These are phyloP conservation scores for Plantago elongata DNA, from an alignment of 257 asterid genomes.

Conservation along the genomic window DNA sequence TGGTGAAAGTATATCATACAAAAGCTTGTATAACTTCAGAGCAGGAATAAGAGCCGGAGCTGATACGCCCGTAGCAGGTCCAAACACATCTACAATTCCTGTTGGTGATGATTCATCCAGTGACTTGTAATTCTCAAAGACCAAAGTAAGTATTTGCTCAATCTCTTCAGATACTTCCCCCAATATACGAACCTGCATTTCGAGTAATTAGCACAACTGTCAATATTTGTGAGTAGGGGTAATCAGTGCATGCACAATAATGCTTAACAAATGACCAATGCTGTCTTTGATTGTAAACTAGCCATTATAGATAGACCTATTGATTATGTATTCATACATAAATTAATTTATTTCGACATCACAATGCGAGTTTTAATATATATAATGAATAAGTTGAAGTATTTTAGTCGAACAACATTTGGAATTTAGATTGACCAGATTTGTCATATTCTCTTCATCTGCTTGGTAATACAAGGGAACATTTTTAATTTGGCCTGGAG, in stretches of 20 bases:
- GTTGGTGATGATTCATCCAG: slow-evolving; percentile 71
- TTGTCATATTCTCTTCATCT: no score
- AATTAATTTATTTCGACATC: no score
- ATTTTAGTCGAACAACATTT: no score
- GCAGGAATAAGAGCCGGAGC: slow-evolving; percentile 90
- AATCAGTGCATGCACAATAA: neutral
- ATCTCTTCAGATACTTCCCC: slow-evolving; percentile 86
- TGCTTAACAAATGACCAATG: slow-evolving; percentile 2
- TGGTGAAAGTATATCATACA: slow-evolving; percentile 68
- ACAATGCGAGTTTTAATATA: no score
- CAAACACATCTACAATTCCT: slow-evolving; percentile 61
- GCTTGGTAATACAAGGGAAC: no score
- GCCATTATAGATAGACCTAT: no score
- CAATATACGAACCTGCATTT: slow-evolving; percentile 64
- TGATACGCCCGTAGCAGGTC: slow-evolving; percentile 61
- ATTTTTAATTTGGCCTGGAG: no score
- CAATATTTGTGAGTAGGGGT: slow-evolving; percentile 17
- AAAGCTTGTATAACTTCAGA: slow-evolving; percentile 71
- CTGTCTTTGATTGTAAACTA: no score
- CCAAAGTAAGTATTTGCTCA: slow-evolving; percentile 62
- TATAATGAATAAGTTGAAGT: no score
- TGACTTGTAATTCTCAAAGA: slow-evolving; percentile 84
- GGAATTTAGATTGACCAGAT: no score
- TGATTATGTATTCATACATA: no score
- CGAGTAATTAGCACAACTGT: slow-evolving; percentile 15